phyloP scores from a whole-genome alignment of 106 monocot species.

The Allium fistulosum region DNA sequence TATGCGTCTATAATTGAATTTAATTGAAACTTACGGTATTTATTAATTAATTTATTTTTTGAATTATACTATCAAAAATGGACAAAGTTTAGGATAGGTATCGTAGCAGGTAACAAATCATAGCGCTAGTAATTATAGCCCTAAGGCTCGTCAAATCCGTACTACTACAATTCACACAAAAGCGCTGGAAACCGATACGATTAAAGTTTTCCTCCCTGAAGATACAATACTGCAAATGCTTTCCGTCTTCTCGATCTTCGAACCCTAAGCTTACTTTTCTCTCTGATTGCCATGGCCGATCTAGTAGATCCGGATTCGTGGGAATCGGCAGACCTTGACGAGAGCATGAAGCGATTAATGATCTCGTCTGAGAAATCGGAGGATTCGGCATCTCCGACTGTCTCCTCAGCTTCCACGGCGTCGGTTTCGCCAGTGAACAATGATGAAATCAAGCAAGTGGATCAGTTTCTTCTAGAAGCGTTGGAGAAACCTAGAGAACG shows the following conservation, averaged over 20 bases:
- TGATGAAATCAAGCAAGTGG: conserved; percentile 48
- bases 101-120: no score
- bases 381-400: not conserved
- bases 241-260: not conserved
- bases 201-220: no score
- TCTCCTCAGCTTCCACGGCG: not conserved
- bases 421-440: not conserved
- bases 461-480: conserved; percentile 86
- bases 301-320: conserved; percentile 16
- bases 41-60: no score
- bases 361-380: conserved; percentile 4
- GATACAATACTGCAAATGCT: no score
- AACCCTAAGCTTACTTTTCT: not conserved
- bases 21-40: no score
- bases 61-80: no score
- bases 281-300: not conserved
- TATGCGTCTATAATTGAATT: no score
- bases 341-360: conserved; percentile 17
- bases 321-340: conserved; percentile 19
- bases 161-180: no score
- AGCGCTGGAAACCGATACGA: no score
- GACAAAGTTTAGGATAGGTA: no score
- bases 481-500: conserved; percentile 89
- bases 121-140: no score
- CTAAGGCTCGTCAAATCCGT: no score